phyloP scores from a whole-genome alignment of 495 filamentous ascomycete species.

The Aspergillus bridgeri region DNA sequence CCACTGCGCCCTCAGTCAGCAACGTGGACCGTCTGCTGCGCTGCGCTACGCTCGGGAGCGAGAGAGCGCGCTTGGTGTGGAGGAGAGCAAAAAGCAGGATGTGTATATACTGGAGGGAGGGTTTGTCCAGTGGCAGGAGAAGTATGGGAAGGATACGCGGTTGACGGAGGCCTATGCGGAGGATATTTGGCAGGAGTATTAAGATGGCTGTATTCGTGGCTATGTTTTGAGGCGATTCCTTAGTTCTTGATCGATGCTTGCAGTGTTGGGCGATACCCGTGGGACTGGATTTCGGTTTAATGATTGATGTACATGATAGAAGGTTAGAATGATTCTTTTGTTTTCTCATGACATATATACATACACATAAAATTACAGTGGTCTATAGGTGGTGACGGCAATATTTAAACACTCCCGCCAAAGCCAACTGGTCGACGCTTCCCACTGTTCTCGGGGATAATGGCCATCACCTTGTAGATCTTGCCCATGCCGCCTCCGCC shows the following conservation, averaged over 20 bases:
- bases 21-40: slow-evolving; percentile 55
- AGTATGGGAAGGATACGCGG: slow-evolving; percentile 69
- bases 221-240: slow-evolving; percentile 1
- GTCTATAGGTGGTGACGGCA: not conserved
- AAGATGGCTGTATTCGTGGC: too few species aligned
- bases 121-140: slow-evolving; percentile 90
- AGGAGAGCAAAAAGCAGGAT: slow-evolving; percentile 54
- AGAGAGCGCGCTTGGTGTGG: slow-evolving; percentile 28
- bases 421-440: slow-evolving; percentile 81
- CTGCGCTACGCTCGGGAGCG: slow-evolving; percentile 44
- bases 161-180: slow-evolving; percentile 84
- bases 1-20: slow-evolving; percentile 92
- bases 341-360: not conserved
- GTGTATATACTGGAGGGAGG: slow-evolving; percentile 81
- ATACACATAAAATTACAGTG: not conserved
- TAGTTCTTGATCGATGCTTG: slow-evolving; percentile 13
- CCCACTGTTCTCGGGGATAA: slow-evolving; percentile 77
- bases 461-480: slow-evolving; percentile 88
- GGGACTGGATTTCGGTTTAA: not conserved
- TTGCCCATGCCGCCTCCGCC: slow-evolving; percentile 82
- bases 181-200: slow-evolving; percentile 76
- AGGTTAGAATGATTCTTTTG: not conserved
- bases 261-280: slow-evolving; percentile 4
- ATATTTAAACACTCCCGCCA: slow-evolving; percentile 62
- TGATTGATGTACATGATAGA: not conserved